Evolutionary conservation across 495 filamentous ascomycete species (phyloP).

Genomic region (Halenospora varia): DNA sequence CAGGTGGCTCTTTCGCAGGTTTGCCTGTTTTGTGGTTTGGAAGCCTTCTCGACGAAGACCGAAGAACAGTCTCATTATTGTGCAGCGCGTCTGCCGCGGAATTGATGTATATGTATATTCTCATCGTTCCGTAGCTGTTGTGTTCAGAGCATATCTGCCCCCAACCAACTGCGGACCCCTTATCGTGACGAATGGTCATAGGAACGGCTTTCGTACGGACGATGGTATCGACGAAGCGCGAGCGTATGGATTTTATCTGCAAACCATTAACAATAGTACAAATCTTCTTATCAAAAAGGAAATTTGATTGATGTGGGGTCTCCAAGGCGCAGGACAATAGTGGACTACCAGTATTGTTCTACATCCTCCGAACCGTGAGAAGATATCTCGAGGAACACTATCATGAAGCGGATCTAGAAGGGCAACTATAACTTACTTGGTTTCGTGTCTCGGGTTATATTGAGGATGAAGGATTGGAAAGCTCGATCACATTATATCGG

Average conservation of each 20-base stretch:
- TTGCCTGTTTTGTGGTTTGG: not conserved
- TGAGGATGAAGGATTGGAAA: no score
- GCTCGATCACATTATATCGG: no score
- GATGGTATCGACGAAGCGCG: conserved; percentile 1
- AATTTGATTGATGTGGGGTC: conserved; percentile 16
- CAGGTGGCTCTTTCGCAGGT: conserved; percentile 57
- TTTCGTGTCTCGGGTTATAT: no score
- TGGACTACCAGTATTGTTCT: conserved; percentile 13
- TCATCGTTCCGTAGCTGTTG: no score
- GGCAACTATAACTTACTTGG: no score
- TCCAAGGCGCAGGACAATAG: conserved; percentile 8
- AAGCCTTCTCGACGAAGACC: not conserved
- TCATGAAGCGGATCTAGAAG: no score
- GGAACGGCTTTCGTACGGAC: not conserved
- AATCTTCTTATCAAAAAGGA: conserved; percentile 8
- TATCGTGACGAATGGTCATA: no score
- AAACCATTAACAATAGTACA: conserved; percentile 15
- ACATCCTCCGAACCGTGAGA: conserved; percentile 15
- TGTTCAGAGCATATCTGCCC: no score
- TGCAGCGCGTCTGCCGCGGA: no score
- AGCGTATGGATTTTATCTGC: conserved; percentile 4
- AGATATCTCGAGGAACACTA: conserved; percentile 23
- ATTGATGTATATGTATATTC: no score
- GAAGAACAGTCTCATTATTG: conserved; percentile 10
- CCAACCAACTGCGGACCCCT: no score